Evolutionary conservation across 2,329 filamentous ascomycete species (phyloP).

Genomic region (Pyrenophora tritici-repentis): DNA sequence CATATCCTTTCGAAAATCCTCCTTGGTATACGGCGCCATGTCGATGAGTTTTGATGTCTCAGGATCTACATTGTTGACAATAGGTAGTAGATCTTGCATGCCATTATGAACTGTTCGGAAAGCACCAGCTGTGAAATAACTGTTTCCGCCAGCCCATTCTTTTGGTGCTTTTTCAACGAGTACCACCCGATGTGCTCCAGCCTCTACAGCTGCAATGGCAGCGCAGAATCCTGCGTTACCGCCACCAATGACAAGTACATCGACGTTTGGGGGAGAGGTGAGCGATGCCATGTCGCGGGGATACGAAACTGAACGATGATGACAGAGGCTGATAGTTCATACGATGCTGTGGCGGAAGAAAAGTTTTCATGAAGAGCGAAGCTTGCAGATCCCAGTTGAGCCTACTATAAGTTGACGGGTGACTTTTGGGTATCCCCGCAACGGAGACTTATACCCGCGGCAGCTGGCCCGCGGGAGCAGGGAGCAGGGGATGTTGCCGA

Average conservation of each 20-base stretch:
- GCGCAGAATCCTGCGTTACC: constrained; percentile 69
- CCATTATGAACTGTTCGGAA: constrained; percentile 64
- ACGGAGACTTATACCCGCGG: too few relatives aligned
- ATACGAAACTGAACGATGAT: not conserved
- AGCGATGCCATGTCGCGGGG: constrained; percentile 7
- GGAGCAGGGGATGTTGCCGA: too few relatives aligned
- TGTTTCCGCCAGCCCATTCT: constrained; percentile 66
- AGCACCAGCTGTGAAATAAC: constrained; percentile 68
- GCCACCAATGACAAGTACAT: constrained; percentile 62
- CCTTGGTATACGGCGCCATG: constrained; percentile 60
- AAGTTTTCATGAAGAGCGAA: too few relatives aligned
- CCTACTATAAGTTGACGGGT: too few relatives aligned
- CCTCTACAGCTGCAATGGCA: constrained; percentile 61
- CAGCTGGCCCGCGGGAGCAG: too few relatives aligned
- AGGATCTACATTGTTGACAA: constrained; percentile 63
- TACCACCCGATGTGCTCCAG: constrained; percentile 53
- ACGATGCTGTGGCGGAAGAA: too few relatives aligned
- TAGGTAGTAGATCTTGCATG: constrained; percentile 60
- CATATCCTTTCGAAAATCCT: constrained; percentile 63
- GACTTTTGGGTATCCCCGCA: too few relatives aligned
- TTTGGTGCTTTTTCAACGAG: constrained; percentile 65
- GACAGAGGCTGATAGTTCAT: too few relatives aligned
- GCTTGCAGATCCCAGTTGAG: too few relatives aligned
- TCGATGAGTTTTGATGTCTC: constrained; percentile 59
- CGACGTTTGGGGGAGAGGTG: constrained; percentile 9